Base-by-base conservation (phyloP, 148 eudicot genomes). In the Camellia japonica region DNA sequence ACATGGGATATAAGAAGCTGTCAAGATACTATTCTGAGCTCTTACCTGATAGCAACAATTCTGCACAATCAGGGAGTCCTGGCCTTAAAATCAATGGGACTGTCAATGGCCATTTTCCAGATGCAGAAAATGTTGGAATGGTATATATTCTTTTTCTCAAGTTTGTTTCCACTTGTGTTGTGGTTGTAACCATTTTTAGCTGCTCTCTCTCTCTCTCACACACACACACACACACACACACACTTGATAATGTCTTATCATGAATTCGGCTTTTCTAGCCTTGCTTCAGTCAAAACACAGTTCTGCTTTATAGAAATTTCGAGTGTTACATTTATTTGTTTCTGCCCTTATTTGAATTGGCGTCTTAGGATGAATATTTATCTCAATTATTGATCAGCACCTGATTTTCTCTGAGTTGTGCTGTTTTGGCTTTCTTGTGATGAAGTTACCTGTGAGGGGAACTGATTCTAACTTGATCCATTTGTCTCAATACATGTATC, bases 21-120 rank as follows among this genome's bases (percentile, higher is more conserved):
- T 90, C 98, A 30, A 84, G 88, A 71, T 93, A 94, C 82, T 94
- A 87, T 85, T 90, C 92, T 73, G 98, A 94, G 78, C 80, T 91
- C 64, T 79, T 81, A 61, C 97, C 93, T 74, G 97, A 91, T 75
- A 79, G 88, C 75, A 81, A 82, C 78, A 83, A 75, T 81, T 80
- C 82, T 60, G 84, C 73, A 68, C 88, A 68, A n/a, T 74, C 84
- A 30, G 89, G 87, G 54, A 85, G 23, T 76, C 63, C 64, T 76
- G 87, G 89, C 78, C 59, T 83, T 83, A 89, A 88, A 81, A 81
- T 83, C 77, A 85, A 85, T 75, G 92, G 92, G 77, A 78, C 79
- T 44, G 60, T 81, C 49, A 90, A 85, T 79, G 86, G 91, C 38
- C 89, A 80, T 84, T 64, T 84, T 42, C 87, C 73, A 44, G 91